Conservation (phyloP, 1,139 yeast genomes). For the Hansenula lynferdii region DNA sequence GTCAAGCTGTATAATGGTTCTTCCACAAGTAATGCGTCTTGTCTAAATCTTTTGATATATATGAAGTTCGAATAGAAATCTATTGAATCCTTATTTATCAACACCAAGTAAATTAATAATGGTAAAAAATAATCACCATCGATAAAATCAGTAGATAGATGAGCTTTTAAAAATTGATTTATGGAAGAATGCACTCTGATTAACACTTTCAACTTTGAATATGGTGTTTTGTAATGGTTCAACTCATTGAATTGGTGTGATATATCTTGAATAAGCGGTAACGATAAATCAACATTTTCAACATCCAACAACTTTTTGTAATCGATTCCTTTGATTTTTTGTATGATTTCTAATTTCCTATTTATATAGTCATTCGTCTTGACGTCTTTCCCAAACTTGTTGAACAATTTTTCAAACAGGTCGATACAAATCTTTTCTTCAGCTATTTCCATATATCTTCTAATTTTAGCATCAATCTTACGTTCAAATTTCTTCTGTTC, state of each 20-base stretch:
- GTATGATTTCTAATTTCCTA: constrained; percentile 10
- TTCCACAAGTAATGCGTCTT: constrained; percentile 39
- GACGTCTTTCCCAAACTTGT: constrained; percentile 11
- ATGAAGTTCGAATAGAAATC: constrained; percentile 45
- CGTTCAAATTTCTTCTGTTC: constrained; percentile 2
- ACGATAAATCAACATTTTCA: constrained; percentile 10
- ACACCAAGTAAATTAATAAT: constrained; percentile 43
- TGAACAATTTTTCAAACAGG: constrained; percentile 12
- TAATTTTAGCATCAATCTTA: constrained; percentile 5
- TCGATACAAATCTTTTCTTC: constrained; percentile 12
- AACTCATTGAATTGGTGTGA: constrained; percentile 8
- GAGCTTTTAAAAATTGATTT: constrained; percentile 7
- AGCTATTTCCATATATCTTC: constrained; percentile 11
- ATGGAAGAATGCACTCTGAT: constrained; percentile 13
- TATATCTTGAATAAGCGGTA: constrained; percentile 6
- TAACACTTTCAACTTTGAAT: constrained; percentile 11
- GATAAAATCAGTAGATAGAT: constrained; percentile 2
- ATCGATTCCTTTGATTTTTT: constrained; percentile 11
- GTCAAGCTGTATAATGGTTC: constrained; percentile 56
- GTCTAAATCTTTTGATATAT: constrained; percentile 53
- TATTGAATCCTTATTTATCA: constrained; percentile 34
- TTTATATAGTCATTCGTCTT: constrained; percentile 12
- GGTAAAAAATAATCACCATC: constrained; percentile 52
- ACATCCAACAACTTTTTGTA: constrained; percentile 16
- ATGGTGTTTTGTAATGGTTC: constrained; percentile 10